These are phyloP conservation scores for Magnusiomyces sp. DNA, from an alignment of 1,139 yeast species.

Conservation along the genomic window DNA sequence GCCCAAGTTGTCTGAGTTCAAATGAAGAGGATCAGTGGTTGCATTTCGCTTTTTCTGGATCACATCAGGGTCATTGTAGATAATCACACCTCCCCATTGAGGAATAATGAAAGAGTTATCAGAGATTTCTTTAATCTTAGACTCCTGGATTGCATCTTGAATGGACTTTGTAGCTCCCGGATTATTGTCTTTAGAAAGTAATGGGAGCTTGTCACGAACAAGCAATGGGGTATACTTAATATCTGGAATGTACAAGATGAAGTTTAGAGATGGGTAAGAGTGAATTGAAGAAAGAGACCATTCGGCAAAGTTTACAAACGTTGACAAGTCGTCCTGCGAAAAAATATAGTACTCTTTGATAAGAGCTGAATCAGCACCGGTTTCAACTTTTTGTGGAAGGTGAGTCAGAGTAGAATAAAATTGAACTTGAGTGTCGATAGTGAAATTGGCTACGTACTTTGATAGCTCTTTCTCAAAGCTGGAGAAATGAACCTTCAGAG, in stretches of 20 bases:
- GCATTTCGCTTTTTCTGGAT: constrained; percentile 14
- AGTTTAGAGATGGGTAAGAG: constrained; percentile 57
- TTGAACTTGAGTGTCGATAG: constrained; percentile 72
- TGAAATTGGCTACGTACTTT: constrained; percentile 53
- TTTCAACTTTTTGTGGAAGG: constrained; percentile 24
- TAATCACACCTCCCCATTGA: constrained; percentile 70
- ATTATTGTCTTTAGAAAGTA: too few relatives aligned
- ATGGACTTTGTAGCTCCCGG: too few relatives aligned
- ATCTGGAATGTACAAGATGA: constrained; percentile 58
- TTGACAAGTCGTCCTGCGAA: constrained; percentile 42
- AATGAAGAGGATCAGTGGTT: constrained; percentile 12
- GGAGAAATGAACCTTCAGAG: constrained; percentile 38
- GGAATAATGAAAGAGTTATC: constrained; percentile 74
- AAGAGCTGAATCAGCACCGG: constrained; percentile 16
- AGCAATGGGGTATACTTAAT: constrained; percentile 37
- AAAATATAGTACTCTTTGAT: constrained; percentile 19
- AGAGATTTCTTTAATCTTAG: constrained; percentile 20
- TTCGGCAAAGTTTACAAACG: constrained; percentile 68
- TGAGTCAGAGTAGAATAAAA: constrained; percentile 46
- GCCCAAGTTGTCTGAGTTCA: constrained; percentile 42
- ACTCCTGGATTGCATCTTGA: constrained; percentile 30
- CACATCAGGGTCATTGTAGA: constrained; percentile 20
- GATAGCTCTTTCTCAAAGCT: constrained; percentile 40
- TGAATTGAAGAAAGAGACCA: constrained; percentile 52
- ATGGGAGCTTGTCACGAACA: not conserved